Evolutionary conservation across 78 protist genomes (phyloP), one percentile per base, ranked within the genome.

Genomic region (Pigoraptor vietnamica): DNA sequence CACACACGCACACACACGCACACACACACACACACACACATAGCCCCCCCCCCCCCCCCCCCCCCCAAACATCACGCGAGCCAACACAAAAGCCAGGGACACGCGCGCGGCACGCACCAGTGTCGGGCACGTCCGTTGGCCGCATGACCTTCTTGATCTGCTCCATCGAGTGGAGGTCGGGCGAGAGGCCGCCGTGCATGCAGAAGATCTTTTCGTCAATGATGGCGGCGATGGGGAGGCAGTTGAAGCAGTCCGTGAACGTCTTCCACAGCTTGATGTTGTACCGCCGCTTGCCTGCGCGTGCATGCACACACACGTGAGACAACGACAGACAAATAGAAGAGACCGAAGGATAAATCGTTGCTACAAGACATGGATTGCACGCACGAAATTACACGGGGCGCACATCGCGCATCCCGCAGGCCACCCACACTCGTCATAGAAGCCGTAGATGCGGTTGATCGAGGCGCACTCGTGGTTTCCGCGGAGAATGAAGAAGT

Each of bases 391-490:
- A 14, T 21, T 25, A 79, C 23, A 48, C 6, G 67, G 67, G 67
- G 67, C 14, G 67, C 29, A 14, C 29, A 48, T 6, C 29, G 67
- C 6, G 67, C 6, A 48, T 48, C 83, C 1, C 83, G 14, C 23
- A 23, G 0, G 2, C 87, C 1, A 82, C 87, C 21, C 37, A 92
- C 99, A 98, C 79, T 99, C 99, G 89, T 99, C 99, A 91, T 98
- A 99, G 90, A 99, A 99, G 92, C 99, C 99, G 90, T 99, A 99
- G 91, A 99, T 98, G 56, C 99, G 95, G 94, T 99, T 99, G 96
- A 99, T 98, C 21, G 98, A 93, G 19, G 99, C 99, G 79, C 99
- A 98, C 95, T 99, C 99, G 95, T 99, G 99, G 96, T 99, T 99
- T 24, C 99, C 99, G 29, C 99, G 97, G 37, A 99, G 97, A 24